These are phyloP conservation scores for Kluyveromyces lactis DNA, from an alignment of 805 yeast genomes.

Conservation along the genomic window DNA sequence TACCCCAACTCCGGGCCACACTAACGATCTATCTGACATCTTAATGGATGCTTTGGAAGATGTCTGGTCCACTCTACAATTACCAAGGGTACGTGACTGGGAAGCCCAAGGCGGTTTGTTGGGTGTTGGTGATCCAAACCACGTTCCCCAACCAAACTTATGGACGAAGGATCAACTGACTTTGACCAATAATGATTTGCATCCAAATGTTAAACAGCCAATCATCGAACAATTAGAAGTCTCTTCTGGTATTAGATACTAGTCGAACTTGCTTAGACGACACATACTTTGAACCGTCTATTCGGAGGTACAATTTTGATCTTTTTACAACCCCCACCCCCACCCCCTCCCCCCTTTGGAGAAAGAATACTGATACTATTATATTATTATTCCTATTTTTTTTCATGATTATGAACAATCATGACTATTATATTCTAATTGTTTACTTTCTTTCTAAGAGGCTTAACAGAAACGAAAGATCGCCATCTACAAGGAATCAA, in stretches of 20 bases:
- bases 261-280: background rate
- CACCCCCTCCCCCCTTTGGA: too few species aligned
- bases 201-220: slow-evolving; percentile 59
- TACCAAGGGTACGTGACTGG: slow-evolving; percentile 76
- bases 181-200: slow-evolving; percentile 54
- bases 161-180: slow-evolving; percentile 82
- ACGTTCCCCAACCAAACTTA: slow-evolving; percentile 47
- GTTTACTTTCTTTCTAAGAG: too few species aligned
- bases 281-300: too few species aligned
- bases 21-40: slow-evolving; percentile 62
- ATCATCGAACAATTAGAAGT: slow-evolving; percentile 55
- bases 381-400: too few species aligned
- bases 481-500: too few species aligned
- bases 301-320: too few species aligned
- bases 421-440: too few species aligned
- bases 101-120: slow-evolving; percentile 76
- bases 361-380: too few species aligned
- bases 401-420: too few species aligned
- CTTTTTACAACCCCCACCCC: too few species aligned
- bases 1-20: slow-evolving; percentile 99
- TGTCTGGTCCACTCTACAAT: slow-evolving; percentile 65
- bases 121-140: slow-evolving; percentile 65
- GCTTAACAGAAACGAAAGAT: too few species aligned
- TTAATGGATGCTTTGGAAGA: slow-evolving; percentile 72
- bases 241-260: slow-evolving; percentile 48